phyloP scores from a whole-genome alignment of 2,329 filamentous ascomycete genomes.

The Phyllosticta citriasiana region DNA sequence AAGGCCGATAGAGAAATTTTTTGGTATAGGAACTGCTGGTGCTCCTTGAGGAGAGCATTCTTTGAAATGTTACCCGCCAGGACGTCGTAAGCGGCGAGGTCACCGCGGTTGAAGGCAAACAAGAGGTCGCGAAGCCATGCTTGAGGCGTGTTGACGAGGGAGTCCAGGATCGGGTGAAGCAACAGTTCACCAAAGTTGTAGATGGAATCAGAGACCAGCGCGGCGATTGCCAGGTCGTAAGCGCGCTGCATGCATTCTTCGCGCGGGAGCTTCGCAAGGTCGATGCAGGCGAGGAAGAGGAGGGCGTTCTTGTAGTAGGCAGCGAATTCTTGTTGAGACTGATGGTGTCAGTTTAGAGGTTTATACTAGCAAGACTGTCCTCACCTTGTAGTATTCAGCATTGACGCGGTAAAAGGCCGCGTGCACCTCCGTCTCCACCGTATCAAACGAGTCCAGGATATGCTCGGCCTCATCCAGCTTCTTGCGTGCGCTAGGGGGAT shows the following conservation, averaged over 20 bases:
- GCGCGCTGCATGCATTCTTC: slow-evolving; percentile 73
- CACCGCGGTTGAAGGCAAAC: slow-evolving; percentile 94
- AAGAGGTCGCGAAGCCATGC: slow-evolving; percentile 91
- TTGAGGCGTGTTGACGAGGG: slow-evolving; percentile 63
- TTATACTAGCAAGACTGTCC: neutral
- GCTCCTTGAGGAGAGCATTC: slow-evolving; percentile 67
- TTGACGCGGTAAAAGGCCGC: slow-evolving; percentile 94
- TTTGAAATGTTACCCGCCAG: slow-evolving; percentile 72
- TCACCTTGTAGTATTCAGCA: slow-evolving; percentile 80
- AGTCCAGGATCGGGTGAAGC: slow-evolving; percentile 88
- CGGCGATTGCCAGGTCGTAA: slow-evolving; percentile 86
- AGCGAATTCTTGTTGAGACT: slow-evolving; percentile 81
- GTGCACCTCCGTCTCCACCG: slow-evolving; percentile 90
- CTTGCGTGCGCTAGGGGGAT: slow-evolving; percentile 73
- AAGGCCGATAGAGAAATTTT: slow-evolving; percentile 97
- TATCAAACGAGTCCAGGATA: slow-evolving; percentile 85
- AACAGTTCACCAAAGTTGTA: slow-evolving; percentile 99
- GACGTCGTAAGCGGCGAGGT: slow-evolving; percentile 76
- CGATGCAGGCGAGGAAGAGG: slow-evolving; percentile 92
- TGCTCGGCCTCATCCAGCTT: slow-evolving; percentile 80
- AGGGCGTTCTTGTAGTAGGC: slow-evolving; percentile 96
- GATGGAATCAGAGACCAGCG: slow-evolving; percentile 86
- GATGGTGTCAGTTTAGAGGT: slow-evolving; percentile 7
- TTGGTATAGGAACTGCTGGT: slow-evolving; percentile 79
- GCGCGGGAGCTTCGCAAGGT: slow-evolving; percentile 62